Evolutionary conservation across 2,329 filamentous ascomycete species (phyloP).

Genomic region (Aureobasidium mangrovei): DNA sequence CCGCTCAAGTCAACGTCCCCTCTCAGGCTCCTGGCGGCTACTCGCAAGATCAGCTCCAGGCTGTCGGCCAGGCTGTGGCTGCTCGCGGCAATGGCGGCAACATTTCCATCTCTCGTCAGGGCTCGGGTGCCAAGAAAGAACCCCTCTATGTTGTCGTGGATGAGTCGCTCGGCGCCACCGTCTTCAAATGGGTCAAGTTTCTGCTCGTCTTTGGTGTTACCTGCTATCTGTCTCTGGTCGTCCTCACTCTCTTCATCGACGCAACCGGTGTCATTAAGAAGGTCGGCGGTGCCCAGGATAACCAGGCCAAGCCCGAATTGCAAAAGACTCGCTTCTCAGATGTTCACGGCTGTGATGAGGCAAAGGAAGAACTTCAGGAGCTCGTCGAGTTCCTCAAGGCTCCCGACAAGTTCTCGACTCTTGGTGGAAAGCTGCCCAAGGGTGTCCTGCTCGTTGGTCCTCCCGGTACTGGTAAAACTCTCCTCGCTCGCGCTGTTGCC

Average conservation of each 20-base stretch:
- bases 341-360: constrained; percentile 95
- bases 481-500: constrained; percentile 88
- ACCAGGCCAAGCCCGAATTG: constrained; percentile 84
- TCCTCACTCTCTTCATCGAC: constrained; percentile 77
- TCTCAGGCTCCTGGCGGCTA: constrained; percentile 33
- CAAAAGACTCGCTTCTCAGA: constrained; percentile 87
- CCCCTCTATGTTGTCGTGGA: constrained; percentile 96
- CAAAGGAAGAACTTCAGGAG: constrained; percentile 95
- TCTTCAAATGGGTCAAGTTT: constrained; percentile 92
- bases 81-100: constrained; percentile 61
- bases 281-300: constrained; percentile 59
- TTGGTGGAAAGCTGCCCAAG: constrained; percentile 94
- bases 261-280: constrained; percentile 71
- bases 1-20: constrained; percentile 21
- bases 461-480: constrained; percentile 93
- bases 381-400: constrained; percentile 93
- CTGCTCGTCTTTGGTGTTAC: constrained; percentile 67
- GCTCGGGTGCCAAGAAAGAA: constrained; percentile 65
- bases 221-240: constrained; percentile 68
- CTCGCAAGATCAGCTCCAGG: constrained; percentile 58
- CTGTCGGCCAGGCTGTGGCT: constrained; percentile 72
- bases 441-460: constrained; percentile 91
- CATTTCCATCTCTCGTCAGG: constrained; percentile 46
- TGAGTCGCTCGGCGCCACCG: constrained; percentile 66
- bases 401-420: constrained; percentile 83